phyloP scores from a whole-genome alignment of 164 flowering plant species.

The Dillenia suffruticosa region DNA sequence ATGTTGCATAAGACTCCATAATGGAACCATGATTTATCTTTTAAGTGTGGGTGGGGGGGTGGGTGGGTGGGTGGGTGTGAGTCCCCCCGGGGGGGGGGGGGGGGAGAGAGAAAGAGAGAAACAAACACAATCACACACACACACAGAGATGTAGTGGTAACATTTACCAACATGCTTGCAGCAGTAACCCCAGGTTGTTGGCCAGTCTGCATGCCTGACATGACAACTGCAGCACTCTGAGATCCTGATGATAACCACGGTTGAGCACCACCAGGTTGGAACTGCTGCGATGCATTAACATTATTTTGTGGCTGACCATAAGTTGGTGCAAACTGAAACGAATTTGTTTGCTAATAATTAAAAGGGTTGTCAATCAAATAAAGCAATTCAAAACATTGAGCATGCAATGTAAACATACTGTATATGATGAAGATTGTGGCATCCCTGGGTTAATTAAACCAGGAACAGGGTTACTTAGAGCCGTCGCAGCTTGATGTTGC shows the following conservation, averaged over 20 bases:
- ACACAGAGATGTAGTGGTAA: background rate
- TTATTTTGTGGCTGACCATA: constrained; percentile 54
- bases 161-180: constrained; percentile 33
- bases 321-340: constrained; percentile 54
- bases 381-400: no score
- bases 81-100: no score
- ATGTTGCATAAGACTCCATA: no score
- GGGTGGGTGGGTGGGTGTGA: no score
- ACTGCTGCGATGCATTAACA: constrained; percentile 39
- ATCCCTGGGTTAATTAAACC: constrained; percentile 53
- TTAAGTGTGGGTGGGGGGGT: no score
- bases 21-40: no score
- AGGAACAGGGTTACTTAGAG: constrained; percentile 34
- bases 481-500: constrained; percentile 42
- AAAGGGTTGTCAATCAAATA: no score
- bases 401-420: constrained; percentile 36
- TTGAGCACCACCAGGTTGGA: constrained; percentile 54
- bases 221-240: constrained; percentile 35
- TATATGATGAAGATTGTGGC: constrained; percentile 59
- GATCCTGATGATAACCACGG: constrained; percentile 64
- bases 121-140: no score
- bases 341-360: background rate
- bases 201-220: constrained; percentile 38
- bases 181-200: constrained; percentile 44
- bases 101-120: no score